Conservation (phyloP, 345 rosid species). For the Cardiospermum halicacabum region DNA sequence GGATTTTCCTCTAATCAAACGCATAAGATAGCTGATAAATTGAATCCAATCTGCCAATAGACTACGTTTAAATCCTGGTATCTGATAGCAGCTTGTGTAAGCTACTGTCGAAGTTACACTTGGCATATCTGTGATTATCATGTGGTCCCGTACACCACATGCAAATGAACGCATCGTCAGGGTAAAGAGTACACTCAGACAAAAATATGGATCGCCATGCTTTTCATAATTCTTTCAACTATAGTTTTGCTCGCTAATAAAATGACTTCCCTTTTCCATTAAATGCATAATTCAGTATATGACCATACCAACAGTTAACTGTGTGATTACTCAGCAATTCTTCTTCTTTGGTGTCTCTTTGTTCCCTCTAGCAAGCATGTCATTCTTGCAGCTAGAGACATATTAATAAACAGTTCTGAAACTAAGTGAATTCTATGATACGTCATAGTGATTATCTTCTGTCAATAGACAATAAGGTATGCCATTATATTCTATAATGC, state of each 20-base stretch:
- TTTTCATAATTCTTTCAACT: background rate
- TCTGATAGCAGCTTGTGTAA: background rate
- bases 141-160: conserved; percentile 1
- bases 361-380: background rate
- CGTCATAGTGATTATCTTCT: background rate
- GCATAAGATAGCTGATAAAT: background rate
- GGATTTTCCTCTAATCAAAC: background rate
- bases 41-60: background rate
- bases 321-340: background rate
- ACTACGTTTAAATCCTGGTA: background rate
- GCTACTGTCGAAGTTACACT: background rate
- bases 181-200: background rate
- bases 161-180: background rate
- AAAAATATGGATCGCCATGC: background rate
- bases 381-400: background rate
- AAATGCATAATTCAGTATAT: background rate
- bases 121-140: background rate
- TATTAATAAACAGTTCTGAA: background rate
- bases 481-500: background rate
- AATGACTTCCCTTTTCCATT: background rate
- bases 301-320: background rate
- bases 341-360: background rate
- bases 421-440: background rate
- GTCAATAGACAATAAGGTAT: background rate
- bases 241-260: background rate